Base-by-base conservation (phyloP, 2,329 filamentous ascomycete species). In the Aureobasidium uvarum region DNA sequence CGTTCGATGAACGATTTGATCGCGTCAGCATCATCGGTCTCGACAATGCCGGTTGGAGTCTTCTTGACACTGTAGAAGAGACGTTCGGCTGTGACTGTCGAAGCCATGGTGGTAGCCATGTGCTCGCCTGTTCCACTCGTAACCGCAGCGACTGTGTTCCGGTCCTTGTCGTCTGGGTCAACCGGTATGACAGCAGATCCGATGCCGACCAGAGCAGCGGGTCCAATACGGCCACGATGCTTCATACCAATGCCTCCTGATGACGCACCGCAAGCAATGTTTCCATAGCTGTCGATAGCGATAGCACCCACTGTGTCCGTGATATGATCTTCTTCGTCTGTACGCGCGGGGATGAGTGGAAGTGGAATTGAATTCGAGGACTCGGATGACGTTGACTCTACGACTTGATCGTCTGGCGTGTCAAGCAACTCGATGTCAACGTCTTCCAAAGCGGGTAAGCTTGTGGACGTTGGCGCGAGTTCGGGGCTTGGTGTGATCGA, bases 211-310 rank as follows among this genome's bases (percentile, higher is more conserved):
- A 99, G 83, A 23, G 95, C 95, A 39, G 95, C 96, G 38, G 95
- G 95, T 0, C 95, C 96, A 68, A 96, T 85, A 41, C 95, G 89
- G 6, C 95, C 96, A 67, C 87, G 86, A 76, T 96, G 93, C 75
- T 99, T 99, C 94, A 99, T 97, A 33, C 95, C 94, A 74, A 99
- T 99, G 1, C 95, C 95, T 6, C 95, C 95, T 18, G 96, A 99
- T 1, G 95, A 99, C 1, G 95, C 96, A 18, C 90, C 95, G 4
- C 94, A 95, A 5, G 96, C 94, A 73, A 99, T 96, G 66, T 89
- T 89, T 18, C 95, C 95, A 70, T 84, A 85, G 58, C 85, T 84
- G 73, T 99, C 95, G 68, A 99, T 88, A 13, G 92, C 95, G 73
- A 99, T 96, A 33, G 93, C 95, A 51, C 96, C 95, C 66, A 99